Evolutionary conservation across 2,329 filamentous ascomycete genomes (phyloP), one percentile per base, ranked within the genome.

Genomic region (Phyllosticta capitalensis): DNA sequence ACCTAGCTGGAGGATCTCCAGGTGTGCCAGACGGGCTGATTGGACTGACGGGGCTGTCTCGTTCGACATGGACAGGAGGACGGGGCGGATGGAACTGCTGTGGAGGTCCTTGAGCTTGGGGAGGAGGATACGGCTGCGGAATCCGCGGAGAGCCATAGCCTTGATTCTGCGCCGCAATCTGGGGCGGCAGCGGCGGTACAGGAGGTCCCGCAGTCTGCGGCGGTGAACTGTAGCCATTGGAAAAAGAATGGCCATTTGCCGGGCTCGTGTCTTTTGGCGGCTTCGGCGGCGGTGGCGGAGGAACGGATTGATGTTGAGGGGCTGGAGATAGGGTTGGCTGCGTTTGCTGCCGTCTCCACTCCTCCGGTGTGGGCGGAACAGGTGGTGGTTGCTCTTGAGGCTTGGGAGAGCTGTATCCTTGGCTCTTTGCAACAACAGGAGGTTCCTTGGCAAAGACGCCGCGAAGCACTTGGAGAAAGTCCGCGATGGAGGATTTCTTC

Each of bases 371-470:
- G 58, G 88, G 88, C 61, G 88, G 88, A n/a, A 88, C 73, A 12
- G 86, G 85, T 30, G 88, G 87, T 28, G 71, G 71, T 12, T 73
- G 63, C 73, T 69, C 61, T 66, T 70, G 52, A 63, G 65, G 21
- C 62, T 54, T 48, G 22, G 55, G 66, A 61, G 66, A 63, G 60
- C 70, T 67, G 45, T 68, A 67, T 51, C 65, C 67, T 28, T 68
- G 67, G 65, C 79, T 77, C 67, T 85, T 86, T 33, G 91, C 85
- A 62, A 94, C 85, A 3, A 97, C 89, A 0, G 94, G 94, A 9
- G 94, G 94, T 68, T 99, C 94, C 74, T 95, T 95, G 45, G 91
- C 87, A 70, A 99, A 99, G 21, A 97, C 80, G 58, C 94, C 90
- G 65, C 88, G 83, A 3, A 99, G 75, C 26, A 95, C 88, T 17